Evolutionary conservation across 2,329 filamentous ascomycete genomes (phyloP), one percentile per base, ranked within the genome.

Genomic region (Aspergillus spinulosporus): DNA sequence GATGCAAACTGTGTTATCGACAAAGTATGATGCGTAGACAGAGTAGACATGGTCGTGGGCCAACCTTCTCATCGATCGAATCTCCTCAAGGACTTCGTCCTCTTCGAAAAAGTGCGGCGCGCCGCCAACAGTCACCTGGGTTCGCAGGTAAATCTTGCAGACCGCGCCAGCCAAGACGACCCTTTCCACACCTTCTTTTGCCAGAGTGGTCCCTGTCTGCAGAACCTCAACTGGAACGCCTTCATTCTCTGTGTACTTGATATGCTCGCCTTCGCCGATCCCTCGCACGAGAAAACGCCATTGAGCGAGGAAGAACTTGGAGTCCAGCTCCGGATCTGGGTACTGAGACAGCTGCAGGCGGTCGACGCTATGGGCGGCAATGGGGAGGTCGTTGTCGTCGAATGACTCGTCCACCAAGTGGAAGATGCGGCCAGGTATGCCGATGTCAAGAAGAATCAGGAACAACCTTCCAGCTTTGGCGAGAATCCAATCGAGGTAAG

Each of bases 401-500:
- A 82, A 83, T 3, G 81, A 84, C 56, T 82, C 79, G 62, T 86
- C 84, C 39, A 86, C 81, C 12, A 84, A 76, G 2, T 80, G 76
- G 61, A 86, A 86, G 44, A 87, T 85, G 58, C 83, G 81, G 60
- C 84, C 82, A n/a, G 84, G 80, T n/a, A 84, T 79, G 7, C 82
- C 82, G 54, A 85, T 79, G 54, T 84, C 80, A 46, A 78, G 76
- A 28, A 87, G 74, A 15, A 84, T 82, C 32, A 87, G 75, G 61
- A 86, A 87, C 11, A 86, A 69, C 34, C 83, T 78, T 57, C 79
- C 78, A 3, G 82, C 82, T 57, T 80, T 80, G 53, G 80, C 76
- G 32, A 87, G 71, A 52, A 87, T 86, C 82, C 83, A 86, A 66
- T 86, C 84, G 63, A 86, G 78, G 62, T 87, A 87, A 3, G 75